Evolutionary conservation across 1,284 basidiomycete species (phyloP), one percentile per base, ranked within the genome.

Genomic region (Ceratobasidium sp.): DNA sequence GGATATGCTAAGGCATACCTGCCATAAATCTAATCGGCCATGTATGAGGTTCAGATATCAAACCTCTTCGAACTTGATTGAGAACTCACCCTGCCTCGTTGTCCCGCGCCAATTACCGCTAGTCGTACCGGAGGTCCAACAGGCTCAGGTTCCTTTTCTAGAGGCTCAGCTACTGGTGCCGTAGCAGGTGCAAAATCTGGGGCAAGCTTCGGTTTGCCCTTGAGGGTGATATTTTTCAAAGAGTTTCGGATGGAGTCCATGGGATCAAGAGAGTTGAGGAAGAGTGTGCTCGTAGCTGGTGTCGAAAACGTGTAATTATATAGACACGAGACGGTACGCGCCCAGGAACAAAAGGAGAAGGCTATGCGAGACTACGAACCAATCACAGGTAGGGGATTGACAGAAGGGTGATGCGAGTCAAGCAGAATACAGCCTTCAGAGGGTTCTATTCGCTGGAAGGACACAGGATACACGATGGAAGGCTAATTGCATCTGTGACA

Each of bases 101-200:
- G 91, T 1, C 94, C 94, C 80, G 92, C 94, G 28, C 94, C 95
- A 58, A 95, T 84, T 76, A 89, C 82, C 28, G 86, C 88, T 20
- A 89, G 75, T 5, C 86, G 88, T 28, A 89, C 82, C 17, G 86
- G 86, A 54, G 74, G 78, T 13, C 67, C 74, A 31, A 64, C 17
- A 23, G 75, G 77, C 20, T 51, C 42, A 8, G 71, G 58, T 11
- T 74, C 71, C 13, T 23, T 28, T 17, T 58, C 71, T 7, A 47
- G 17, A n/a, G 71, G 58, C 47, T 53, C 58, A 20, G 51, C 31
- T 23, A 13, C 37, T n/a, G 64, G 64, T 23, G 31, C 60, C 6
- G 58, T 63, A 33, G 42, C 39, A 13, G 71, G 60, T 0, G 58
- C 60, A 17, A 63, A 51, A 39, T 49, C 71, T 20, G 33, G 10